Conservation (phyloP, 129 eudicot species). For the Sambucus nigra region DNA sequence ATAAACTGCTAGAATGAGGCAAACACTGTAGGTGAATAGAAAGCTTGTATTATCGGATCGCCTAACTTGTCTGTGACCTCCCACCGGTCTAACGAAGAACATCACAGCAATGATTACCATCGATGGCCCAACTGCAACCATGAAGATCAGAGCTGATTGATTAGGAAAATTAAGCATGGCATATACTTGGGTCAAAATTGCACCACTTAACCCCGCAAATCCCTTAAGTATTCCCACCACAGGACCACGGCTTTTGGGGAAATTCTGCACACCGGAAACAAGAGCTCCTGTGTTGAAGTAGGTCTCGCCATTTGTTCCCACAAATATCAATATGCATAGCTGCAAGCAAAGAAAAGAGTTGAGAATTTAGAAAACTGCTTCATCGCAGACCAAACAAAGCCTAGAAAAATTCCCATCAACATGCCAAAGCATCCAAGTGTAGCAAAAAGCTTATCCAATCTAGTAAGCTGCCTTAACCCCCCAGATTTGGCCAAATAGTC, state of each 20-base stretch:
- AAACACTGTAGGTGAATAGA: constrained; percentile 26
- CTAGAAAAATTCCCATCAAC: too few relatives aligned
- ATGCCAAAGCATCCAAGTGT: too few relatives aligned
- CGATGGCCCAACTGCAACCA: constrained; percentile 66
- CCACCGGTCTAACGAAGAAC: constrained; percentile 59
- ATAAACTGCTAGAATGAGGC: constrained; percentile 58
- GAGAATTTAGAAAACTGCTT: too few relatives aligned
- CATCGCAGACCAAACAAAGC: too few relatives aligned
- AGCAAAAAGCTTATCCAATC: too few relatives aligned
- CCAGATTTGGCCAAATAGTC: too few relatives aligned
- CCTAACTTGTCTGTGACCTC: constrained; percentile 44
- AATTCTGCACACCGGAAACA: constrained; percentile 61
- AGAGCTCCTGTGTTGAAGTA: constrained; percentile 61
- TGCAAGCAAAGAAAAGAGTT: constrained; percentile 16
- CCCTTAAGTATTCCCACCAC: constrained; percentile 63
- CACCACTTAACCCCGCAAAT: constrained; percentile 66
- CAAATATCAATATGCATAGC: constrained; percentile 54
- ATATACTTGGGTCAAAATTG: constrained; percentile 54
- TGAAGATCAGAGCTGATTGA: constrained; percentile 38
- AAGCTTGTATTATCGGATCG: constrained; percentile 43
- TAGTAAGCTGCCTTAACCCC: too few relatives aligned
- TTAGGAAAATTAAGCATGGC: constrained; percentile 40
- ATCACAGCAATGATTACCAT: constrained; percentile 43
- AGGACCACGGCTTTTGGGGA: constrained; percentile 63
- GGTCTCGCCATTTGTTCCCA: constrained; percentile 65